These are phyloP conservation scores for Prunus mira DNA, from an alignment of 306 rosid species.

Conservation along the genomic window DNA sequence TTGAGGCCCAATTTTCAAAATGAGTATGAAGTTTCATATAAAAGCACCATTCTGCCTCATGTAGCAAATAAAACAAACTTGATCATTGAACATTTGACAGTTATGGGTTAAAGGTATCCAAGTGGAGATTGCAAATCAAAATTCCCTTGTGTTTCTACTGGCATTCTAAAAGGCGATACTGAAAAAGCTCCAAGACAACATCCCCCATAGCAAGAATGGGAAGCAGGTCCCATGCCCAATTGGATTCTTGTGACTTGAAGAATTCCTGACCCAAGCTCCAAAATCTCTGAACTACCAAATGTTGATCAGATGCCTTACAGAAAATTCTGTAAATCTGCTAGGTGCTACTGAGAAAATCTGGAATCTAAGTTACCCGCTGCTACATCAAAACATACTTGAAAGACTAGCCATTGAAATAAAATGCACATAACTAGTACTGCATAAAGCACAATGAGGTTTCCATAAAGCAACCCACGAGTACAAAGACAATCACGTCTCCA, in stretches of 20 bases:
- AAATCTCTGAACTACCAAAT: not conserved
- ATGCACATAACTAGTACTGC: not conserved
- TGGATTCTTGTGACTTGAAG: not conserved
- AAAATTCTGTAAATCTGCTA: not conserved
- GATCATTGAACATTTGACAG: not conserved
- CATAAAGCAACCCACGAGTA: not conserved
- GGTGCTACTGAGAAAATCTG: not conserved
- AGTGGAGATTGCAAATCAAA: too few relatives aligned
- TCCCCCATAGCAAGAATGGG: not conserved
- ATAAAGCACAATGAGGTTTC: not conserved
- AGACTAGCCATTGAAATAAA: constrained; percentile 1
- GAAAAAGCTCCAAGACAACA: not conserved
- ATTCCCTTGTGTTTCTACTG: not conserved
- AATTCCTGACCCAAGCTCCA: constrained; percentile 1
- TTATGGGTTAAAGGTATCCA: not conserved
- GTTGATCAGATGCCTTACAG: not conserved
- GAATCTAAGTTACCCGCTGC: not conserved
- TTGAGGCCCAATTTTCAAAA: not conserved
- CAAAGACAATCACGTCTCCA: not conserved
- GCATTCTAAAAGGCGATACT: not conserved
- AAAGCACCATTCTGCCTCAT: not conserved
- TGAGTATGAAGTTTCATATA: constrained; percentile 1
- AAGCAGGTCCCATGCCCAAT: not conserved
- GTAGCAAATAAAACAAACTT: not conserved
- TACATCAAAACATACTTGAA: not conserved